These are phyloP conservation scores for Aspergillus tamarii DNA, from an alignment of 2,329 filamentous ascomycete genomes.

Conservation along the genomic window DNA sequence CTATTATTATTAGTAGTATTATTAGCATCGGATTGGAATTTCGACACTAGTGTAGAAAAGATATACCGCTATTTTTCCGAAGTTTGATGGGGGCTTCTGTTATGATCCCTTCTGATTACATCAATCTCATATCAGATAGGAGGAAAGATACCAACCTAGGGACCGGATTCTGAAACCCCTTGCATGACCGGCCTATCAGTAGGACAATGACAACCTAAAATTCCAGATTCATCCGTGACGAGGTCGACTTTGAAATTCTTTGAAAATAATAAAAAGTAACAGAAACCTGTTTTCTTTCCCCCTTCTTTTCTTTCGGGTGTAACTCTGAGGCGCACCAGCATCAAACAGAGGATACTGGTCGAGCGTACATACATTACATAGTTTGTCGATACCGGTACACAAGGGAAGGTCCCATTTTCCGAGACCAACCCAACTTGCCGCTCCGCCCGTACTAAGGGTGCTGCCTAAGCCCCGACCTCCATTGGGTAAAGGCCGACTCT, in stretches of 20 bases:
- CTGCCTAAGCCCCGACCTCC: constrained; percentile 7
- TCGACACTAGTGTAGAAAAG: neutral
- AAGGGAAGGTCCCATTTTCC: neutral
- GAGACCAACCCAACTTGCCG: constrained; percentile 3
- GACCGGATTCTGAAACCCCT: neutral
- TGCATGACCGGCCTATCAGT: neutral
- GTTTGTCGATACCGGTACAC: neutral
- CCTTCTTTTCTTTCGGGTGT: neutral
- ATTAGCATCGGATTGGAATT: neutral
- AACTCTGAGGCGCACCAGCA: neutral
- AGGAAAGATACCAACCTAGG: neutral
- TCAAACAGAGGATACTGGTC: neutral
- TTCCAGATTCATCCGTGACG: neutral
- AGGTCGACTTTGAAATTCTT: neutral
- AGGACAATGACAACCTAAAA: neutral
- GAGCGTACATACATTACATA: neutral
- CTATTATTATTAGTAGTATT: neutral
- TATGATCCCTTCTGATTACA: constrained; percentile 1
- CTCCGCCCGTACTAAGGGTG: constrained; percentile 11
- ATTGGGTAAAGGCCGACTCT: constrained; percentile 6
- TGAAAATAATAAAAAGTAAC: neutral
- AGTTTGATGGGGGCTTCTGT: neutral
- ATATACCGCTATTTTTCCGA: neutral
- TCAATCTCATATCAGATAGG: constrained; percentile 1
- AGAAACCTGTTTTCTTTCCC: neutral